Base-by-base conservation (phyloP, 352 stramenopile species). In the Phytophthora multivora region DNA sequence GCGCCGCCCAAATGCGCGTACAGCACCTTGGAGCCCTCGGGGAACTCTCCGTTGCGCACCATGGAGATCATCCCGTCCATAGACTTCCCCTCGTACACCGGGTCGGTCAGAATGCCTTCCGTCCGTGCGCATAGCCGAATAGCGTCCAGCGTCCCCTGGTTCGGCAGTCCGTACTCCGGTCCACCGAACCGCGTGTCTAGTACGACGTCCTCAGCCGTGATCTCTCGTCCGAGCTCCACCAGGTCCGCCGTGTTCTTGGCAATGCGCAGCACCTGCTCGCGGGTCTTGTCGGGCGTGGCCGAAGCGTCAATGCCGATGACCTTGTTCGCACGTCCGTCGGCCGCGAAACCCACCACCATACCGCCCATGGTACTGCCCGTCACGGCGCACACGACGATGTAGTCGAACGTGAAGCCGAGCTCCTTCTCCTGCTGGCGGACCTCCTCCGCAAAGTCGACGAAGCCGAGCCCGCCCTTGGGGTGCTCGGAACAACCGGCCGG, bases 21-120 rank as follows among this genome's bases (percentile, higher is more conserved):
- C 48, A 75, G 33, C 21, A 75, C 62, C 43, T 75, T 75, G 23
- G 67, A 75, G 4, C 67, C 67, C 36, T 69, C 51, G 0, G 67
- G 62, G 51, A 75, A 75, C 48, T 75, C 67, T 33, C 67, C 62
- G 30, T 72, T 75, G 52, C 67, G 67, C 38, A 72, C 67, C 67
- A 75, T 75, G 0, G 56, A 66, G 39, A 75, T 64, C 67, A 75
- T 75, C 13, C 67, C 67, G 18, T 75, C 67, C 67, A 75, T 75
- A 4, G 67, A 75, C 43, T 75, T 75, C 25, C 67, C 67, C n/a
- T 75, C 67, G 35, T 75, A 75, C 56, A 75, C 67, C 4, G 67
- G 67, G 45, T 75, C 67, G 1, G 67, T 75, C n/a, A 75, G 31
- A 47, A 75, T 75, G 5, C 67, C 67, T 25, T 75, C 67, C 2